phyloP scores from a whole-genome alignment of 177 flowering plant genomes.

The Vitis hybrid region DNA sequence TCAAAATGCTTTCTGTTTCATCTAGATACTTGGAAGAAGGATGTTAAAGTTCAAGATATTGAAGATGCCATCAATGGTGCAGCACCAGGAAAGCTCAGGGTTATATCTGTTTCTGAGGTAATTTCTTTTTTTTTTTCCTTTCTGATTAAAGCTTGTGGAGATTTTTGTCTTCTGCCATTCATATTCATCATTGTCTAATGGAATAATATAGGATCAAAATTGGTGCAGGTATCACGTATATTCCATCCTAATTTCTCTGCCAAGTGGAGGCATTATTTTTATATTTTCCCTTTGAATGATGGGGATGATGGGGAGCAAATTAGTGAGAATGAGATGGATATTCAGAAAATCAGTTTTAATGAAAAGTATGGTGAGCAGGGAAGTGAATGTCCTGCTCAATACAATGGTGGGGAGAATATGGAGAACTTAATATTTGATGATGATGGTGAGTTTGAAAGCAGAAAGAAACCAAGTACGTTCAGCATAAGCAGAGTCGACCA shows the following conservation, averaged over 20 bases:
- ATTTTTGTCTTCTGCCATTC: no score
- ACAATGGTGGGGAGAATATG: slow-evolving; percentile 19
- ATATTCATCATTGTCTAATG: neutral
- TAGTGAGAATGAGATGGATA: slow-evolving; percentile 14
- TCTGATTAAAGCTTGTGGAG: no score
- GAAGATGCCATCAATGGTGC: slow-evolving; percentile 57
- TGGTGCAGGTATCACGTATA: slow-evolving; percentile 67
- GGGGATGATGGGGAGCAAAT: slow-evolving; percentile 25
- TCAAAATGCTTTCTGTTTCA: slow-evolving; percentile 5
- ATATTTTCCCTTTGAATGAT: slow-evolving; percentile 70
- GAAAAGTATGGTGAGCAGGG: slow-evolving; percentile 9
- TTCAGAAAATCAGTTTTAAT: slow-evolving; percentile 7
- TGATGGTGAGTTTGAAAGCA: slow-evolving; percentile 25
- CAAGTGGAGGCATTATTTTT: slow-evolving; percentile 89
- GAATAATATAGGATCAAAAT: neutral
- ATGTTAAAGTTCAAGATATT: slow-evolving; percentile 55
- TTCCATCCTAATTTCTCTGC: slow-evolving; percentile 99
- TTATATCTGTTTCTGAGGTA: slow-evolving; percentile 65
- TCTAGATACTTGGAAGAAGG: slow-evolving; percentile 85
- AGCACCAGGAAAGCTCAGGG: slow-evolving; percentile 71
- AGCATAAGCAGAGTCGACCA: slow-evolving; percentile 57
- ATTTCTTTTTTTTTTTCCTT: neutral
- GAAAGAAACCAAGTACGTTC: slow-evolving; percentile 59
- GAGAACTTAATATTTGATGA: slow-evolving; percentile 15
- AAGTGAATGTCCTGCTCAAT: slow-evolving; percentile 22